A percentile compares a stretch with the other conserved stretches of the same genome.
Evolutionary conservation across 106 monocot genomes (phyloP).

Genomic region (Dioscorea dumetorum): DNA sequence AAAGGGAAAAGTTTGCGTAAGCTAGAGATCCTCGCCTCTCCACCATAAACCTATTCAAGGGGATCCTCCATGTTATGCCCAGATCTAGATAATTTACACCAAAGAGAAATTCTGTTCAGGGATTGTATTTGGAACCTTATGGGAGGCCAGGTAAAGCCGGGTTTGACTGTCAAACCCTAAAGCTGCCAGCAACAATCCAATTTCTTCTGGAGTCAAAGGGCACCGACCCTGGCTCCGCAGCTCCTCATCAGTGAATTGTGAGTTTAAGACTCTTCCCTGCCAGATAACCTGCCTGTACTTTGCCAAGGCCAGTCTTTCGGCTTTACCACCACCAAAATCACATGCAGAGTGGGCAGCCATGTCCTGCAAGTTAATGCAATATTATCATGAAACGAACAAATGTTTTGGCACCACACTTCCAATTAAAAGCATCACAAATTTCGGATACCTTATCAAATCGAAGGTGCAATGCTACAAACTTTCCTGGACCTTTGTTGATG

Average conservation of each 20-base stretch:
- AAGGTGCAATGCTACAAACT: constrained; percentile 70
- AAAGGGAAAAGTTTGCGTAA: constrained; percentile 79
- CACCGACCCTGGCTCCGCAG: constrained; percentile 75
- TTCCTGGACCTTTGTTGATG: constrained; percentile 28
- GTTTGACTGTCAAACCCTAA: constrained; percentile 82
- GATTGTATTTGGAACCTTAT: constrained; percentile 50
- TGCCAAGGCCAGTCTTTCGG: constrained; percentile 75
- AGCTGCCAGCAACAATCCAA: constrained; percentile 80
- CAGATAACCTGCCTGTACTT: constrained; percentile 95
- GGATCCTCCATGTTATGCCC: neutral
- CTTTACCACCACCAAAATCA: constrained; percentile 96
- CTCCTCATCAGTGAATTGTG: constrained; percentile 86
- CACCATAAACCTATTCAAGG: constrained; percentile 67
- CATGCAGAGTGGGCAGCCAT: constrained; percentile 99
- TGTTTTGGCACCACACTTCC: no score
- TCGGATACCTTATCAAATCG: constrained; percentile 81
- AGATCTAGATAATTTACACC: neutral
- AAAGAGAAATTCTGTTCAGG: neutral
- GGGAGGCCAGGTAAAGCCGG: constrained; percentile 87
- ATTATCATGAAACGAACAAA: no score
- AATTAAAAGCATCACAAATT: no score
- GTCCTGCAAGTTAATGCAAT: constrained; percentile 38
- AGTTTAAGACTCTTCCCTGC: constrained; percentile 92
- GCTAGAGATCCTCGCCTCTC: constrained; percentile 79
- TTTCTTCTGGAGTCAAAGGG: constrained; percentile 91